Base-by-base conservation (phyloP, 2,329 filamentous ascomycete species). In the Trichophyton mentagrophytes region DNA sequence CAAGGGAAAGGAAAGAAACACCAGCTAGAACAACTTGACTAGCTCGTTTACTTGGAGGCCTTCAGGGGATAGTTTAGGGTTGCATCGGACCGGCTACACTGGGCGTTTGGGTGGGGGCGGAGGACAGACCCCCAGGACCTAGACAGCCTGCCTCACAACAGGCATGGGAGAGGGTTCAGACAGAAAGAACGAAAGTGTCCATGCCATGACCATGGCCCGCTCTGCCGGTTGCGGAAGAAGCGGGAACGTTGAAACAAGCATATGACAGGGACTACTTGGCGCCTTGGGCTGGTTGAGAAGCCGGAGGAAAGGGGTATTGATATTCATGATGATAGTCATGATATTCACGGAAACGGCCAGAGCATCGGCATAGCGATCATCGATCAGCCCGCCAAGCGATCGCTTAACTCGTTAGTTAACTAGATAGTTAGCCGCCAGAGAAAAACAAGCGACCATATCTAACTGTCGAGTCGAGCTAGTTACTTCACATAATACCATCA, bases 231-330 rank as follows among this genome's bases (percentile, higher is more conserved):
- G 8, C 27, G 49, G 49, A 27, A 9, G 49, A 55, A 36, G n/a
- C 27, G 27, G 49, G 27, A 25, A 55, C 25, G 49, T 55, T 55
- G 49, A 55, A 55, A 55, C 49, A 55, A 55, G 49, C 49, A 55
- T 55, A 36, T 55, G 49, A 49, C 46, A 49, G 46, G 46, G 20
- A 30, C n/a, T 49, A 22, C 8, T 22, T 47, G 20, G 20, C 46
- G 46, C 20, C 46, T 49, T 22, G 46, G 40, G 40, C 40, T 13
- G 25, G 46, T 11, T 11, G 44, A 44, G 40, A 15, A 17, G 6
- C 2, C 15, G 9, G 20, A 27, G 11, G 20, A 30, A 47, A 22
- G 25, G 11, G 46, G 46, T 49, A 27, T 49, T 47, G 20, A 49
- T 49, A 9, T 49, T 49, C 46, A 25, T 49, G 40, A 44, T 44